Evolutionary conservation across 495 filamentous ascomycete species (phyloP).

Genomic region (Penicillium alfredii): DNA sequence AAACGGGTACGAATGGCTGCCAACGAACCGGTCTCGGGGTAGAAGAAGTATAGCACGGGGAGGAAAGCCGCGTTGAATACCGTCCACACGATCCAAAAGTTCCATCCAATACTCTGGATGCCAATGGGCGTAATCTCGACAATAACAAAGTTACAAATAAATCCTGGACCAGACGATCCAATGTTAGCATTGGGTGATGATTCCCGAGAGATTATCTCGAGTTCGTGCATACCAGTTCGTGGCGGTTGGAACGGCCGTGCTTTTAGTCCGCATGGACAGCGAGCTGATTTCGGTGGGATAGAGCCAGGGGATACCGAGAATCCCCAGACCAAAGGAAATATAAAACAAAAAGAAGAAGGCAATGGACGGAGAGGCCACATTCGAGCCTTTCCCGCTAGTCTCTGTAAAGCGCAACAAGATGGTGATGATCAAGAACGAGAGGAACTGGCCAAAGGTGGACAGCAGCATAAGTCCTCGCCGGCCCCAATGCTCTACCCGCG

Average conservation of each 20-base stretch:
- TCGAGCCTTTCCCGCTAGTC: no score
- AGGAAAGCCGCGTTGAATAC: no score
- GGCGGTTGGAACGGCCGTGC: slow-evolving; percentile 33
- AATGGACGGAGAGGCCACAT: slow-evolving; percentile 35
- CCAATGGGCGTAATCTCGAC: no score
- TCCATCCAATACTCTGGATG: no score
- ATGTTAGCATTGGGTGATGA: no score
- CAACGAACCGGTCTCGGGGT: no score
- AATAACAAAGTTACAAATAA: no score
- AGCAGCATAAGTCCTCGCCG: slow-evolving; percentile 44
- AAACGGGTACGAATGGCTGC: no score
- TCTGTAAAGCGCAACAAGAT: slow-evolving; percentile 40
- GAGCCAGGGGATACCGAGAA: slow-evolving; percentile 49
- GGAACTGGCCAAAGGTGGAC: slow-evolving; percentile 35
- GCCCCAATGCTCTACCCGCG: slow-evolving; percentile 41
- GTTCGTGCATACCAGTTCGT: no score
- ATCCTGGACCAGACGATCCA: slow-evolving; percentile 4
- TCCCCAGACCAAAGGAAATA: slow-evolving; percentile 44
- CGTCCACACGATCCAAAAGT: no score
- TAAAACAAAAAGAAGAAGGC: slow-evolving; percentile 48
- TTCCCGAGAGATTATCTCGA: no score
- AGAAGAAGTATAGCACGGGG: no score
- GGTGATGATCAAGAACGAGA: slow-evolving; percentile 51
- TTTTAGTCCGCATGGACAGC: slow-evolving; percentile 48
- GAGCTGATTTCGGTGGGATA: slow-evolving; percentile 56